A percentile compares a stretch with the other conserved stretches of the same genome.
Conservation (phyloP, 176 grass and related monocot genomes). For the Oryza brachyantha region DNA sequence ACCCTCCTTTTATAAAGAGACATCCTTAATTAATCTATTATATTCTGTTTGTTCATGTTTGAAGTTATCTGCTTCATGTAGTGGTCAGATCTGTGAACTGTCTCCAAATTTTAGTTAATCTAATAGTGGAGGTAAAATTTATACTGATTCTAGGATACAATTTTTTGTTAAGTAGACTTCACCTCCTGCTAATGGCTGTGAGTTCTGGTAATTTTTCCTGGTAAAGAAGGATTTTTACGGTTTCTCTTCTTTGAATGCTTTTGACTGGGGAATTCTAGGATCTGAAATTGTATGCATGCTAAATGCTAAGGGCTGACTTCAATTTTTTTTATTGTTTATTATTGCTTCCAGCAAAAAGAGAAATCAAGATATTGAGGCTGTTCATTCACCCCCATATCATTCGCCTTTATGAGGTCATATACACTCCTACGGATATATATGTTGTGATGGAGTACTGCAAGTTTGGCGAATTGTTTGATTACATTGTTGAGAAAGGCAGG, state of each 20-base stretch:
- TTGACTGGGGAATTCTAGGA: constrained; percentile 15
- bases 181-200: constrained; percentile 5
- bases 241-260: constrained; percentile 7
- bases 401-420: constrained; percentile 93
- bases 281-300: not conserved
- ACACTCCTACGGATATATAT: constrained; percentile 78
- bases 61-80: not conserved
- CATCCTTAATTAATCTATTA: not conserved
- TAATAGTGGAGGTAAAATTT: not conserved
- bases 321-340: constrained; percentile 9
- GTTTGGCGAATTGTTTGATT: constrained; percentile 85
- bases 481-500: constrained; percentile 88
- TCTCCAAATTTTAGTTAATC: not conserved
- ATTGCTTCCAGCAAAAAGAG: constrained; percentile 68
- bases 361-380: constrained; percentile 90
- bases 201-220: not conserved
- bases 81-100: not conserved
- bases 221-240: not conserved
- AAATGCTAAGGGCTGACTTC: constrained; percentile 18
- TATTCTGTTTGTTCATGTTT: not conserved
- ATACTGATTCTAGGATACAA: not conserved
- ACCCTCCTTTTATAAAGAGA: constrained; percentile 3
- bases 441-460: constrained; percentile 96
- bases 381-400: constrained; percentile 97
- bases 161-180: not conserved